Evolutionary conservation across 441 rosid species (phyloP), one percentile per base, ranked within the genome.

Genomic region (Adansonia gregorii): DNA sequence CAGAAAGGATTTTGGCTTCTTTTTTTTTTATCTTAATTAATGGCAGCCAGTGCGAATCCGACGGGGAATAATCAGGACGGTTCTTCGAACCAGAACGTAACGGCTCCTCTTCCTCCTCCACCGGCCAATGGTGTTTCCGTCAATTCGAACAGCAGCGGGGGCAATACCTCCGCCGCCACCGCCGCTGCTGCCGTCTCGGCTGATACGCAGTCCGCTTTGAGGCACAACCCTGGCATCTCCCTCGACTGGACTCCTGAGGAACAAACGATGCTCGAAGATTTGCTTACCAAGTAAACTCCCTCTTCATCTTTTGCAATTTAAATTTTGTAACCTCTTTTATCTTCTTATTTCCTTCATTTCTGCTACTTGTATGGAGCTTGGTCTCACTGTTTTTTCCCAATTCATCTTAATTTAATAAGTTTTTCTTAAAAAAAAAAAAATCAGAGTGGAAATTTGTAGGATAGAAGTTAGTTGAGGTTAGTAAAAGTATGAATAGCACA

Each of bases 21-120:
- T 43, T 43, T 41, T 14, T 22, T 8, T 11, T 35, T 64, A 1
- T 31, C 35, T 31, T 31, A 20, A 56, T 22, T 51, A 58, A 89
- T 89, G 92, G 90, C 90, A 54, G 92, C 90, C n/a, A 86, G 89
- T 39, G 89, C 89, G 67, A 89, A 83, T 78, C 86, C 85, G 41
- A 49, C 88, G 1, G 86, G 78, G n/a, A 82, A 82, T 63, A 83
- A 84, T 76, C 85, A 83, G 43, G 88, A 86, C 49, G 88, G 80
- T 15, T 83, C 90, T 1, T 64, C 84, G 51, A 43, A 82, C 67
- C 75, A 58, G 68, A 76, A 76, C 69, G 66, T 79, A 6, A 85
- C 79, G 68, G 81, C 85, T 31, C 43, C 67, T 12, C n/a, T 43
- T 59, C 67, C 78, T 27, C 46, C 79, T 3, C 46, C 87, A 4